phyloP scores from a whole-genome alignment of 1,284 basidiomycete species.

The Ustanciosporium gigantosporum region DNA sequence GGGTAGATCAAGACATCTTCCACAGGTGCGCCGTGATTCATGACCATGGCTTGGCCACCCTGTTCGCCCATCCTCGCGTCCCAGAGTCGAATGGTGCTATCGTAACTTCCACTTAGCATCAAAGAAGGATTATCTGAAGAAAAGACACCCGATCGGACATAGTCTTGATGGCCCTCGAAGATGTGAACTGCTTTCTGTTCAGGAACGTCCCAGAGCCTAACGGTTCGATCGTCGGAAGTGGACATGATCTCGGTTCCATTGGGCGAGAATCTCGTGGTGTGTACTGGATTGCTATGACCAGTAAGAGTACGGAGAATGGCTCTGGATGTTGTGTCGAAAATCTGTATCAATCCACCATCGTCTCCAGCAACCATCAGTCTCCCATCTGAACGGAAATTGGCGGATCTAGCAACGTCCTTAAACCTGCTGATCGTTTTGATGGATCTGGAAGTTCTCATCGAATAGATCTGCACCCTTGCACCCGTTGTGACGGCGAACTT shows the following conservation, averaged over 20 bases:
- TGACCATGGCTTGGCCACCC: conserved; percentile 51
- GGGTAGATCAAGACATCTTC: conserved; percentile 95
- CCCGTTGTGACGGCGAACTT: conserved; percentile 94
- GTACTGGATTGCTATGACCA: conserved; percentile 86
- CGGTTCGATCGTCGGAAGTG: conserved; percentile 93
- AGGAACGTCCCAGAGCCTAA: conserved; percentile 91
- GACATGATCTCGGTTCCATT: conserved; percentile 83
- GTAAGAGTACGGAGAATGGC: conserved; percentile 90
- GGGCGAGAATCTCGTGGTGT: conserved; percentile 88
- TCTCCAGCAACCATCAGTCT: conserved; percentile 93
- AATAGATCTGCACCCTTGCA: conserved; percentile 91
- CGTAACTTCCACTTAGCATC: conserved; percentile 90
- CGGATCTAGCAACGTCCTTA: conserved; percentile 84
- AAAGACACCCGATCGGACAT: conserved; percentile 89
- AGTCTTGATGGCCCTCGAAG: conserved; percentile 86
- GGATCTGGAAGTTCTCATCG: conserved; percentile 89
- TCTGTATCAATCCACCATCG: conserved; percentile 88
- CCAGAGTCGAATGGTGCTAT: conserved; percentile 85
- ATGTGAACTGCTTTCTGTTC: conserved; percentile 79
- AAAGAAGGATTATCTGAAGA: conserved; percentile 80
- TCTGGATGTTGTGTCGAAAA: conserved; percentile 92
- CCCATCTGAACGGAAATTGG: conserved; percentile 75
- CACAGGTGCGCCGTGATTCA: conserved; percentile 69
- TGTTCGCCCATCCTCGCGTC: conserved; percentile 69
- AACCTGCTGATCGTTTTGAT: conserved; percentile 95